Evolutionary conservation across 352 stramenopile species (phyloP), one percentile per base, ranked within the genome.

Genomic region (Phytophthora pinifolia): DNA sequence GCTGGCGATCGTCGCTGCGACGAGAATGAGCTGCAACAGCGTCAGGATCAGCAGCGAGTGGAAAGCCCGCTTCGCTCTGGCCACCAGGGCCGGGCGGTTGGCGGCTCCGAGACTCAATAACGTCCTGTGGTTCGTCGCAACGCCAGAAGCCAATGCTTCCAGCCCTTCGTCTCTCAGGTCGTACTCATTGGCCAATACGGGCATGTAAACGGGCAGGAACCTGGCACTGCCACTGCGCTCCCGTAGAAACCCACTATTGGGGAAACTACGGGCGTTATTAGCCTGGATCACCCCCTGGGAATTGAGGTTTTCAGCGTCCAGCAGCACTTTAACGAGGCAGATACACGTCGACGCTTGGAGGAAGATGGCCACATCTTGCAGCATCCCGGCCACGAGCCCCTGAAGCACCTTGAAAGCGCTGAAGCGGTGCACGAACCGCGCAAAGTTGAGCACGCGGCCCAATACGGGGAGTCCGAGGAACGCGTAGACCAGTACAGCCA

Each of bases 281-380:
- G 54, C 55, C 9, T 56, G 46, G 4, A 62, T 43, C 9, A 48
- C 32, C 17, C 35, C 49, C 4, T 59, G 53, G 7, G 46, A 51
- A 25, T 54, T 52, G 5, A 76, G 50, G 47, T 46, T 57, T 10
- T 66, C 34, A 12, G 49, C 50, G 59, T 87, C 72, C 20, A 87
- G 63, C 33, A 87, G 61, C 29, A 85, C 59, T 54, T 89, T 89
- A 13, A 87, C 75, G 15, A 89, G 46, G 54, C 76, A 83, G 34
- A 89, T 84, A 38, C 82, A 64, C 2, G 79, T 89, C 13, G 72
- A 74, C 0, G 76, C 66, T 42, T 89, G 79, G 18, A 81, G 57
- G 31, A 89, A 86, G 30, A 87, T 71, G 2, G 79, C 79, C 32
- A 86, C 50, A 46, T 89, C 79, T 37, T 89, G 76, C 27, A 76